Base-by-base conservation (phyloP, 371 early-diverging fungal genomes). In the Polyrhizophydium stewartii region DNA sequence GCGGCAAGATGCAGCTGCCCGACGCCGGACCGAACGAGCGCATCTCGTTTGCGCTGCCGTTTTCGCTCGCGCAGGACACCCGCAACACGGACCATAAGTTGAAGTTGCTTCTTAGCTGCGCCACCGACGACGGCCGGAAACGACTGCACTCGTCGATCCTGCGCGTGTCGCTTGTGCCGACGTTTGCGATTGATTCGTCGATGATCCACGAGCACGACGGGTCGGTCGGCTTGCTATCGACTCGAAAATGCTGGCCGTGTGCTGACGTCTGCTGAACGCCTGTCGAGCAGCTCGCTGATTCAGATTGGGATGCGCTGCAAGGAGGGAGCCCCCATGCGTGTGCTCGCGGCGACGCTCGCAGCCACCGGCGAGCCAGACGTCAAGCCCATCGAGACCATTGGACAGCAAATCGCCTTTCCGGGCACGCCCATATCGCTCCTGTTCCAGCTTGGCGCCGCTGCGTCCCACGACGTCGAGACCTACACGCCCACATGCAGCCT, bases 101-200 rank as follows among this genome's bases (percentile, higher is more conserved):
- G 13, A 53, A 53, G 32, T 12, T 53, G 53, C 9, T 53, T 5
- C 32, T 53, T 5, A 53, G 12, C 35, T 12, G 53, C 32, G 35
- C n/a, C 10, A 16, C 53, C 17, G 25, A 47, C 17, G 77, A 81
- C 33, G 76, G 71, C 17, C 73, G 67, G 55, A 52, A 63, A 25
- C 76, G 73, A 10, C 71, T 76, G 16, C 85, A 82, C 63, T 62
- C 81, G 0, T 77, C 83, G 6, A 78, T 85, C 2, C 74, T 85
- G 47, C 68, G 66, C 22, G 70, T 89, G 21, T 78, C 79, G 19
- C 78, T 87, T 2, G 69, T 76, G 30, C 74, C 82, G 1, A 85
- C 86, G 28, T 64, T 90, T 53, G 62, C 40, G 25, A 49, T 69
- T 19, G 22, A 10, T 1, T 62, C 67, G 47, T 40, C 25, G 6